Evolutionary conservation across 306 rosid genomes (phyloP).

Genomic region (Fragaria iinumae): DNA sequence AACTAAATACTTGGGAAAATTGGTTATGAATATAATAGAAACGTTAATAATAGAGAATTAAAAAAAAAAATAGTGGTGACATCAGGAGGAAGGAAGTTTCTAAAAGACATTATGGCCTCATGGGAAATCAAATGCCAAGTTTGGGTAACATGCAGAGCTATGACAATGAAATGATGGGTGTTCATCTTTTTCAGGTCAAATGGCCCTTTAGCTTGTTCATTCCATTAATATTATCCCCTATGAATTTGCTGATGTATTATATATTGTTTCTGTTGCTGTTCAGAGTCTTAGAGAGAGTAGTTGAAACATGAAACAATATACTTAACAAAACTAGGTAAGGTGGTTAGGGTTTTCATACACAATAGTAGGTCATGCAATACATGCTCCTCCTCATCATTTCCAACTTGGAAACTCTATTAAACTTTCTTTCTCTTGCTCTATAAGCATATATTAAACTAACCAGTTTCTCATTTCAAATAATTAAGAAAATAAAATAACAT

Average conservation of each 20-base stretch:
- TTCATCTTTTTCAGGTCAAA: background rate
- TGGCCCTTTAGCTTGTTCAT: background rate
- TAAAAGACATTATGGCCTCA: no score
- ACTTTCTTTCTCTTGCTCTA: background rate
- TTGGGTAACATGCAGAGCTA: no score
- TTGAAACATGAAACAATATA: slow-evolving; percentile 51
- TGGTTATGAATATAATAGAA: no score
- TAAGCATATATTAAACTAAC: slow-evolving; percentile 2
- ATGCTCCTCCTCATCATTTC: slow-evolving; percentile 72
- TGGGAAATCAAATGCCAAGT: no score
- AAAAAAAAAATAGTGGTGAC: no score
- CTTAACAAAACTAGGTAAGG: slow-evolving; percentile 42
- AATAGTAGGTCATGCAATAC: slow-evolving; percentile 75
- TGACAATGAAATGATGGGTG: no score
- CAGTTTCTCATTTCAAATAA: slow-evolving; percentile 4
- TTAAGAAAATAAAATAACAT: background rate
- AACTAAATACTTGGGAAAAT: no score
- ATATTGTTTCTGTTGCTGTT: slow-evolving; percentile 15
- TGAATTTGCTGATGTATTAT: background rate
- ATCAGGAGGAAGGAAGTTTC: no score
- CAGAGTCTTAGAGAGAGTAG: slow-evolving; percentile 43
- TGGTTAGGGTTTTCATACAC: slow-evolving; percentile 47
- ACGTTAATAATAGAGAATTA: no score
- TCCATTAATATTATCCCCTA: background rate
- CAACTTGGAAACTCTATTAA: slow-evolving; percentile 36